These are phyloP conservation scores for Phytophthora sojae DNA, from an alignment of 352 stramenopile genomes.

Conservation along the genomic window DNA sequence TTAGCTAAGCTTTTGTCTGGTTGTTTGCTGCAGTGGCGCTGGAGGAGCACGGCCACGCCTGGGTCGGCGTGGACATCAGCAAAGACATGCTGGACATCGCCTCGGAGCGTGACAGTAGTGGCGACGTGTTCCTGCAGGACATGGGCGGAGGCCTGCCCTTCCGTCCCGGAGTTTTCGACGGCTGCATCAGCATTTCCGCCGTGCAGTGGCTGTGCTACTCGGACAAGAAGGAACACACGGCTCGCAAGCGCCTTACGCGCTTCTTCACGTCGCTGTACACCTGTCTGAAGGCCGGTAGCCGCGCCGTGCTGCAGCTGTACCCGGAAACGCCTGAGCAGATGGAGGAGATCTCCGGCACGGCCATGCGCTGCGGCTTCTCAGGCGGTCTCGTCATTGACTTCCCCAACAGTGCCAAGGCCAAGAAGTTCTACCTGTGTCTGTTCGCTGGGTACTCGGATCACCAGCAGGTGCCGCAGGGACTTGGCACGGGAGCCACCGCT, in stretches of 20 bases:
- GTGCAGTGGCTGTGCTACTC: slow-evolving; percentile 99
- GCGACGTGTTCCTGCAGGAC: slow-evolving; percentile 93
- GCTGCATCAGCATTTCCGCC: slow-evolving; percentile 99
- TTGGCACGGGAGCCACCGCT: slow-evolving; percentile 67
- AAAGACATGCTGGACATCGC: slow-evolving; percentile 99
- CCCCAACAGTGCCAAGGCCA: slow-evolving; percentile 99
- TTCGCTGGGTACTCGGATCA: slow-evolving; percentile 94
- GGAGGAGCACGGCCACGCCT: slow-evolving; percentile 95
- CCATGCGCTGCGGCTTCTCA: slow-evolving; percentile 92
- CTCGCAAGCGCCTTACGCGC: slow-evolving; percentile 93
- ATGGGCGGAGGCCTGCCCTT: slow-evolving; percentile 99
- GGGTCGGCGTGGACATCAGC: slow-evolving; percentile 98
- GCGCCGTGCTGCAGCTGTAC: slow-evolving; percentile 99
- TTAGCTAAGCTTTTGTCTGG: slow-evolving; percentile 19
- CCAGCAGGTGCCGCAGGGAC: slow-evolving; percentile 83
- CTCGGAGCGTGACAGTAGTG: slow-evolving; percentile 92
- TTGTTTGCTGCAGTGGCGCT: slow-evolving; percentile 69
- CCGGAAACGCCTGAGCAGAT: slow-evolving; percentile 98
- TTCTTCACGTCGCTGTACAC: slow-evolving; percentile 97
- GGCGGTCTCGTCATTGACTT: slow-evolving; percentile 99
- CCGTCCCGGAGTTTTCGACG: slow-evolving; percentile 97
- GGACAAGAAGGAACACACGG: slow-evolving; percentile 96
- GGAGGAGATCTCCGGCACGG: slow-evolving; percentile 91
- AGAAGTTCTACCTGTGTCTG: slow-evolving; percentile 99
- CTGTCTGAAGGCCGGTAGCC: slow-evolving; percentile 83